phyloP scores from a whole-genome alignment of 768 basidiomycete species.

The Termitomyces sp. region DNA sequence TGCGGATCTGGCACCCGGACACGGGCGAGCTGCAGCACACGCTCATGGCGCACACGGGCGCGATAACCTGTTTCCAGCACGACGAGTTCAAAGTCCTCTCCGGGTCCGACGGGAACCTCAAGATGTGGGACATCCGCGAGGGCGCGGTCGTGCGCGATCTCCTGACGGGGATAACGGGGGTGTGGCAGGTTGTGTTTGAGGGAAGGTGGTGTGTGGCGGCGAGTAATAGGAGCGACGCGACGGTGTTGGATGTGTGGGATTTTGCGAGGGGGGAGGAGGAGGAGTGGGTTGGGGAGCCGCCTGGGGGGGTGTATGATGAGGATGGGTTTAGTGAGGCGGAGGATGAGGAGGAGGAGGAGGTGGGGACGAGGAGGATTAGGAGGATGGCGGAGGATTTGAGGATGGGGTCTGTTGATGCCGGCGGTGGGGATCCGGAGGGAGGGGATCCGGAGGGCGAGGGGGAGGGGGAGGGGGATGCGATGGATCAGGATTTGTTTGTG shows the following conservation, averaged over 20 bases:
- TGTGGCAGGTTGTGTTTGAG: conserved; percentile 98
- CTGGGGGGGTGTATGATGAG: conserved; percentile 71
- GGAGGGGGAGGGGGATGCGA: conserved; percentile 48
- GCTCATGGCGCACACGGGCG: conserved; percentile 87
- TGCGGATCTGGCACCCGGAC: conserved; percentile 92
- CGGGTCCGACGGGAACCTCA: conserved; percentile 92
- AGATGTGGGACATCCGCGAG: conserved; percentile 95
- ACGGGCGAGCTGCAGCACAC: conserved; percentile 76
- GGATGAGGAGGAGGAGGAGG: conserved; percentile 37
- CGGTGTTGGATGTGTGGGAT: conserved; percentile 88
- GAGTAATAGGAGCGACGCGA: conserved; percentile 72
- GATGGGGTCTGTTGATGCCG: conserved; percentile 9
- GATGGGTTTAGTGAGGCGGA: conserved; percentile 53
- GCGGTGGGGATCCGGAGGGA: conserved; percentile 4
- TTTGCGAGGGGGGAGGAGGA: conserved; percentile 73
- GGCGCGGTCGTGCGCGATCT: conserved; percentile 85
- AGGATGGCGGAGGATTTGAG: conserved; percentile 12
- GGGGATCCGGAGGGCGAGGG: conserved; percentile 32
- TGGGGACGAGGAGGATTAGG: conserved; percentile 17
- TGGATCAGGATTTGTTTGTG: conserved; percentile 64
- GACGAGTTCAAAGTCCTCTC: conserved; percentile 97
- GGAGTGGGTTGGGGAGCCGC: conserved; percentile 80
- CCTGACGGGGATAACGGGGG: conserved; percentile 86
- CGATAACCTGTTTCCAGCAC: conserved; percentile 99
- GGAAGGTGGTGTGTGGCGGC: conserved; percentile 94